Evolutionary conservation across 495 filamentous ascomycete genomes (phyloP).

Genomic region (Lentithecium fluviatile): DNA sequence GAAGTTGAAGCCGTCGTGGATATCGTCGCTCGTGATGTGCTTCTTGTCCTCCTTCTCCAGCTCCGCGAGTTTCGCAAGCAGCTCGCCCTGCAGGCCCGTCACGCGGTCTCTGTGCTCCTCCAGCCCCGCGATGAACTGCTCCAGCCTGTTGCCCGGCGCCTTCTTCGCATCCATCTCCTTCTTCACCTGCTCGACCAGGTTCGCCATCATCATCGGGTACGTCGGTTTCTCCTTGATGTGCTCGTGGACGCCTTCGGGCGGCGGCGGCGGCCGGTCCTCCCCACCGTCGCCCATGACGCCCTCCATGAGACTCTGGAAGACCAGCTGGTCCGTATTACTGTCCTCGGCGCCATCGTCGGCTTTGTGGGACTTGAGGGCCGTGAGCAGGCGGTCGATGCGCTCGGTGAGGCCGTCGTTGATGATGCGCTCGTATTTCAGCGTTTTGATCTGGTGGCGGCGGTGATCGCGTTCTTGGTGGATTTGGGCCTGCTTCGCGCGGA

Average conservation of each 20-base stretch:
- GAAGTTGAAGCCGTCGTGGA: conserved; percentile 87
- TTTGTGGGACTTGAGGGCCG: conserved; percentile 65
- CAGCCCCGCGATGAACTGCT: conserved; percentile 73
- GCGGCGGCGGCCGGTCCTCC: conserved; percentile 69
- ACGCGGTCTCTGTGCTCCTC: conserved; percentile 74
- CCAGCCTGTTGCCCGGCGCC: conserved; percentile 56
- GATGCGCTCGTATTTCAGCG: conserved; percentile 85
- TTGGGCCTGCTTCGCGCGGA: conserved; percentile 94
- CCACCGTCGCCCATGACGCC: conserved; percentile 61
- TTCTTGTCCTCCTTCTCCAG: conserved; percentile 81
- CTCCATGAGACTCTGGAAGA: conserved; percentile 86
- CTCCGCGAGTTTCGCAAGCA: conserved; percentile 68
- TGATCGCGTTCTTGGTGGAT: conserved; percentile 86
- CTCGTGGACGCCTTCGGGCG: conserved; percentile 75
- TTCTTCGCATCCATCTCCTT: conserved; percentile 73
- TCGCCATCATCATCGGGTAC: conserved; percentile 95
- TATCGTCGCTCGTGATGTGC: conserved; percentile 91
- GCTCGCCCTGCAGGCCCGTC: conserved; percentile 68
- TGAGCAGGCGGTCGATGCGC: conserved; percentile 76
- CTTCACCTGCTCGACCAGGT: conserved; percentile 90
- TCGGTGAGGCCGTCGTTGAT: conserved; percentile 87
- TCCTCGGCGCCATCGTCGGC: conserved; percentile 51
- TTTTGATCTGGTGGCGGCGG: conserved; percentile 83
- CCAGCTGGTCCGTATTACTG: conserved; percentile 67
- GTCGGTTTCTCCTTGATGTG: conserved; percentile 72